Evolutionary conservation across 257 asterid species (phyloP), one percentile per base, ranked within the genome.

Genomic region (Echites panduratus): DNA sequence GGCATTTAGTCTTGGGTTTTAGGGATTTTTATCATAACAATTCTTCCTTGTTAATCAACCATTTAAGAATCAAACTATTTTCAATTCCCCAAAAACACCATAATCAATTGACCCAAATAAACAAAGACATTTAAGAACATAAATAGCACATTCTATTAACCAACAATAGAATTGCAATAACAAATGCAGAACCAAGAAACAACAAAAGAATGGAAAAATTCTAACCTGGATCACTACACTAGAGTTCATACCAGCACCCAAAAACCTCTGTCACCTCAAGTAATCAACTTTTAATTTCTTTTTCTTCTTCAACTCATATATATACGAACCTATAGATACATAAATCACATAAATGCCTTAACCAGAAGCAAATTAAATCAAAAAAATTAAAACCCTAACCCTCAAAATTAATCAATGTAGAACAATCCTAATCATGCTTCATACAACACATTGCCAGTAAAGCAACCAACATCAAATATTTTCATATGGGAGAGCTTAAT

Each of bases 211-310:
- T 20, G 8, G 17, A 41, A 53, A 29, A 9, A n/a, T 32, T 48
- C 84, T 22, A 19, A 92, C 98, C 94, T 90, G 90, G 87, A 92
- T 80, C 67, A 92, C 98, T 10, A 86, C 40, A 79, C 78, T 71
- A 53, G 85, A 76, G 72, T 82, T 91, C 98, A 92, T 92, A 73
- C 82, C 79, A 85, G 75, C 84, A 84, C 77, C 83, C 53, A 17
- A 48, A 54, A 19, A 0, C 52, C 52, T 1, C 20, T 12, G n/a
- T 22, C 64, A 29, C 12, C 3, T 3, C 1, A 52, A 10, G 1
- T 11, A 9, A 7, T 16, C 20, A 24, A 12, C 1, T 14, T 45
- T n/a, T 5, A 10, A 3, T 48, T 48, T 19, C n/a, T 4, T n/a
- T 11, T 10, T 35, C 7, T 57, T 38, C 43, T 24, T 58, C 41